These are phyloP conservation scores for Barbarea vulgaris DNA, from an alignment of 345 rosid genomes.

Conservation along the genomic window DNA sequence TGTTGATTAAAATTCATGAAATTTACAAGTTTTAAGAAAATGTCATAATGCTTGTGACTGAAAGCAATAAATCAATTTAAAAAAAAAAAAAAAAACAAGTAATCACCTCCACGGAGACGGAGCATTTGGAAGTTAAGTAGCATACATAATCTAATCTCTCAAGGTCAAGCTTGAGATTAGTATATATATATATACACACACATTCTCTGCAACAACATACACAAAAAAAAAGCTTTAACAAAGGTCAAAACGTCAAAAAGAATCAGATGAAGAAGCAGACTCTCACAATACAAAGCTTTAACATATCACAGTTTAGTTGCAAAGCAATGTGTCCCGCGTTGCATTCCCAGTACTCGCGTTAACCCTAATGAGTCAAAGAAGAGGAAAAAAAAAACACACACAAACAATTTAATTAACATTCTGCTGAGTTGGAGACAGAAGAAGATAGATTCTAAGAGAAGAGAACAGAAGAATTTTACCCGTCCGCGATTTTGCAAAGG, in stretches of 20 bases:
- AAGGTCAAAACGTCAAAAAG: slow-evolving; percentile 5
- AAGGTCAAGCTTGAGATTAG: slow-evolving; percentile 11
- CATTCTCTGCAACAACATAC: background rate
- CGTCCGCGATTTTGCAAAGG: slow-evolving; percentile 86
- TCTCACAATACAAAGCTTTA: slow-evolving; percentile 1
- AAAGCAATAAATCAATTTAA: background rate
- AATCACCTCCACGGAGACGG: background rate
- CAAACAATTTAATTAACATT: background rate
- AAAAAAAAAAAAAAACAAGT: background rate
- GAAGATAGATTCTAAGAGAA: background rate
- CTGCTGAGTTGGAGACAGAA: background rate
- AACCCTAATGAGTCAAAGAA: slow-evolving; percentile 49
- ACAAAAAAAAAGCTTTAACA: slow-evolving; percentile 17
- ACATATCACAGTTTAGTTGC: slow-evolving; percentile 51
- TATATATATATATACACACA: background rate
- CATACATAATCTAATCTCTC: slow-evolving; percentile 17
- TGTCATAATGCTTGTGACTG: slow-evolving; percentile 3
- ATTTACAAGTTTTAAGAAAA: background rate
- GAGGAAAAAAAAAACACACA: background rate
- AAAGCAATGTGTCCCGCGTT: slow-evolving; percentile 79
- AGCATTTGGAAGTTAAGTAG: background rate
- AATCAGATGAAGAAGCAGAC: slow-evolving; percentile 15
- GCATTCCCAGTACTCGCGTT: slow-evolving; percentile 77
- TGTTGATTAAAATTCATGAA: background rate
- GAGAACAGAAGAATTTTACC: slow-evolving; percentile 47